These are phyloP conservation scores for Polygonum aviculare DNA, from an alignment of 148 eudicot species.

Conservation along the genomic window DNA sequence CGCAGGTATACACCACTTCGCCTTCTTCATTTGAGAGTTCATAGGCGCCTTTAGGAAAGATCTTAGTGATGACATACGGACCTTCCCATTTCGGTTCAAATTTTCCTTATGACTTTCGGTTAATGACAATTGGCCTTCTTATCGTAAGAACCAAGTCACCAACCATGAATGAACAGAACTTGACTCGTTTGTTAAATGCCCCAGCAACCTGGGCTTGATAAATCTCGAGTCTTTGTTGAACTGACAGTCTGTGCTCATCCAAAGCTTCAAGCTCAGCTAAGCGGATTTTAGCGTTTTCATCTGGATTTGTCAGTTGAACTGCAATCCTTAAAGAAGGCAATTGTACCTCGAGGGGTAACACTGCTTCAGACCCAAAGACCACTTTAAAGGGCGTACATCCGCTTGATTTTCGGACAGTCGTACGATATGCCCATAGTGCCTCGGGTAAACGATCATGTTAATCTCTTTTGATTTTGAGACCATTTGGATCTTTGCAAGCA, in stretches of 20 bases:
- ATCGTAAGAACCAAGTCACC: background rate
- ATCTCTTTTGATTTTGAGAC: too few species aligned
- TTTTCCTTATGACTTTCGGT: background rate
- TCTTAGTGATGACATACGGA: too few species aligned
- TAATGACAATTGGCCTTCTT: background rate
- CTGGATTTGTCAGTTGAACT: background rate
- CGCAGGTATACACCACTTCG: too few species aligned
- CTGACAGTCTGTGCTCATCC: background rate
- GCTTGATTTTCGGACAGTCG: background rate
- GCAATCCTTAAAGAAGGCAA: too few species aligned
- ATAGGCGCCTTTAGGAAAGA: too few species aligned
- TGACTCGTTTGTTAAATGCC: background rate
- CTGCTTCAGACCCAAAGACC: too few species aligned
- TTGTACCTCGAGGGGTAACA: too few species aligned
- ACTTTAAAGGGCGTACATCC: too few species aligned
- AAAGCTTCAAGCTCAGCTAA: background rate
- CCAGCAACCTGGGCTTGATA: too few species aligned
- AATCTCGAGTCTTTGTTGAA: background rate
- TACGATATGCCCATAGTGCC: background rate
- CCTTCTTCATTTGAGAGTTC: too few species aligned
- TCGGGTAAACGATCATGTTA: too few species aligned
- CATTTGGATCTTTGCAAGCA: too few species aligned
- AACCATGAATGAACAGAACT: background rate
- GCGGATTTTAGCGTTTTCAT: background rate
- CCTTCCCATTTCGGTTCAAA: background rate